Evolutionary conservation across 129 eudicot species (phyloP).

Genomic region (Cynara cardunculus): DNA sequence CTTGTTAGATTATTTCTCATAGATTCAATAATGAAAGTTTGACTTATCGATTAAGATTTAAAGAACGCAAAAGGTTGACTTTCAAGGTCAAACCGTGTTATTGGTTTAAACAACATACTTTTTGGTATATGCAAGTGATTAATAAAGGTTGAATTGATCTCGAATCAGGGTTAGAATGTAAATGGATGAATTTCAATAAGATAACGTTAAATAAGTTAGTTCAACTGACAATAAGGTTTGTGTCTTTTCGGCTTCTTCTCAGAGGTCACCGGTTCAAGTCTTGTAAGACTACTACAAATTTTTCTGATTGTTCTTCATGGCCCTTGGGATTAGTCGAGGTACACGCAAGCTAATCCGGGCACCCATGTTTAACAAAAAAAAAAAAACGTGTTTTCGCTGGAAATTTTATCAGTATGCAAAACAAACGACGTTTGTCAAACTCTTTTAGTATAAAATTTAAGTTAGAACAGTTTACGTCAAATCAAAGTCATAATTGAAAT

Average conservation of each 20-base stretch:
- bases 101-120: neutral
- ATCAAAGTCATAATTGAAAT: neutral
- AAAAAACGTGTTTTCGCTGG: neutral
- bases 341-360: too few species aligned
- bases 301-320: too few species aligned
- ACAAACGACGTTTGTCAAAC: neutral
- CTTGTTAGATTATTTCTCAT: neutral
- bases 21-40: neutral
- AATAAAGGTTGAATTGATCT: neutral
- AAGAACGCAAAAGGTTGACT: neutral
- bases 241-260: too few species aligned
- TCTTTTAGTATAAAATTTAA: too few species aligned
- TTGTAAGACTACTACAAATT: too few species aligned
- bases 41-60: neutral
- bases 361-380: too few species aligned
- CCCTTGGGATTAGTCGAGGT: too few species aligned
- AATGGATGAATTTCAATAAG: neutral
- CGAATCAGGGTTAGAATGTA: neutral
- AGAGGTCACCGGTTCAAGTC: too few species aligned
- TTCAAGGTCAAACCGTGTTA: neutral
- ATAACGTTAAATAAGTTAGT: neutral
- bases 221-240: too few species aligned
- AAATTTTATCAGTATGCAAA: neutral
- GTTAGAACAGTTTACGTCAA: neutral
- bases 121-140: neutral